phyloP scores from a whole-genome alignment of 306 rosid species.

The Senna tora region DNA sequence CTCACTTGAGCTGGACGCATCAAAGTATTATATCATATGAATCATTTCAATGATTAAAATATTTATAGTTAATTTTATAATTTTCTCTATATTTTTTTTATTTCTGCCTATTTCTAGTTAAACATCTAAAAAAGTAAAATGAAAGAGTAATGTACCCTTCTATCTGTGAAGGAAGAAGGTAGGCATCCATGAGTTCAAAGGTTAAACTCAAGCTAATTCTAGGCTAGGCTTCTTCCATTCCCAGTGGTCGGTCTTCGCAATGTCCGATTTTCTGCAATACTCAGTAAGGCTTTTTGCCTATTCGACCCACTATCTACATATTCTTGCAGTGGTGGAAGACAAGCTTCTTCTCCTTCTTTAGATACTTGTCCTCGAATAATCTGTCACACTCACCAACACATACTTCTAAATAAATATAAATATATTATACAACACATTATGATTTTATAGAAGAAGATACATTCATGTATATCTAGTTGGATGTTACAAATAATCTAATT shows the following conservation, averaged over 20 bases:
- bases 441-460: too few relatives aligned
- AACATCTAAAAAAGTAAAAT: too few relatives aligned
- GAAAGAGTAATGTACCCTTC: too few relatives aligned
- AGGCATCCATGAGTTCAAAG: too few relatives aligned
- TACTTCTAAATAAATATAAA: neutral
- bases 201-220: neutral
- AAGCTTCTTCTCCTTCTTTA: conserved; percentile 8
- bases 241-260: neutral
- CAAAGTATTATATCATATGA: too few relatives aligned
- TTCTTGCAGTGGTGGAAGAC: conserved; percentile 27
- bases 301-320: conserved; percentile 1
- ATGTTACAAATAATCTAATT: neutral
- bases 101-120: too few relatives aligned
- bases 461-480: neutral
- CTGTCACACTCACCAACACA: neutral
- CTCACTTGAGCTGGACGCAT: too few relatives aligned
- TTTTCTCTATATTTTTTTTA: too few relatives aligned
- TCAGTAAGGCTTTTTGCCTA: conserved; percentile 10
- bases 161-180: neutral
- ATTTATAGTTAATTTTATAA: too few relatives aligned
- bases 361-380: conserved; percentile 11
- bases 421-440: neutral
- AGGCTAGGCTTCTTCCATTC: neutral
- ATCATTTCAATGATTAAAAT: too few relatives aligned
- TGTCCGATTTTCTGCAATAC: neutral